Evolutionary conservation across 768 basidiomycete genomes (phyloP).

Genomic region (Phlegmacium glaucopus): DNA sequence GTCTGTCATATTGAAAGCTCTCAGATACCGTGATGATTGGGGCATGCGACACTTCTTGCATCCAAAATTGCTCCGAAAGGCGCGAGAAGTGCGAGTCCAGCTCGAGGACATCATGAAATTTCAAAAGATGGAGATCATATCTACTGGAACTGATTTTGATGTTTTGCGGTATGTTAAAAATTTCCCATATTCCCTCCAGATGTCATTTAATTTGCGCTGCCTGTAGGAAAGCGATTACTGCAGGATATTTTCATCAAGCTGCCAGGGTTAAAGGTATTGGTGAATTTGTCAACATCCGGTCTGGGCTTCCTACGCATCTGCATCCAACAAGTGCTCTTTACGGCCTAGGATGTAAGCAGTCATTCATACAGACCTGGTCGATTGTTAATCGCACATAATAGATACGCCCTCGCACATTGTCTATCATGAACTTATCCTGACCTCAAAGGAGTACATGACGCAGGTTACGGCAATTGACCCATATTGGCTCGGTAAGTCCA

Average conservation of each 20-base stretch:
- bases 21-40: conserved; percentile 92
- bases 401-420: conserved; percentile 96
- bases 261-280: conserved; percentile 98
- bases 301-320: conserved; percentile 90
- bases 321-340: conserved; percentile 97
- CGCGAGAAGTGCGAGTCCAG: conserved; percentile 91
- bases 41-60: conserved; percentile 93
- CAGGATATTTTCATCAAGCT: conserved; percentile 99
- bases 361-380: conserved; percentile 1
- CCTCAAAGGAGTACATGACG: conserved; percentile 98
- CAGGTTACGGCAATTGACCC: conserved; percentile 98
- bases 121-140: conserved; percentile 93
- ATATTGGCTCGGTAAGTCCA: conserved; percentile 84
- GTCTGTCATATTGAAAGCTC: neutral
- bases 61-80: conserved; percentile 92
- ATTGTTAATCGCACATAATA: conserved; percentile 25
- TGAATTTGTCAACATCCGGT: conserved; percentile 96
- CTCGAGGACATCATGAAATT: conserved; percentile 99
- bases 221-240: conserved; percentile 88
- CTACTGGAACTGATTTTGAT: conserved; percentile 94
- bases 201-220: neutral
- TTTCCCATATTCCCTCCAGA: too few species aligned
- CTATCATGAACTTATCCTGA: conserved; percentile 94
- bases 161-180: conserved; percentile 54
- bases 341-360: conserved; percentile 83